Evolutionary conservation across 805 yeast genomes (phyloP), one percentile per base, ranked within the genome.

Genomic region (Nakazawaea populi): DNA sequence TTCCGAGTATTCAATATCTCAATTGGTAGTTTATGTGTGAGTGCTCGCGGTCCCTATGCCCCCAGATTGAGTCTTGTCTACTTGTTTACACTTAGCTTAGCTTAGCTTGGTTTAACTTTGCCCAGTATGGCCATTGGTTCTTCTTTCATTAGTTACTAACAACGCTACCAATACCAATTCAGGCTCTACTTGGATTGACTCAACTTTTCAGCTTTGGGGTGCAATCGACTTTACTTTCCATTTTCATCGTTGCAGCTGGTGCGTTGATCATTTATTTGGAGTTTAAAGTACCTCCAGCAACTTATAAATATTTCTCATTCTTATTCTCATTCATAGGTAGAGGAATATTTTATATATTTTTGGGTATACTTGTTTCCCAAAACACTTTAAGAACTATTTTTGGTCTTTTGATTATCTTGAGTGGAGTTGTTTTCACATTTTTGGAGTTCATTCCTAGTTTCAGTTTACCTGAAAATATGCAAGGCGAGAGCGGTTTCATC

Each of bases 381-480:
- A 76, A 82, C 48, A 64, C 76, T 35, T 67, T 87, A 54, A 75
- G 89, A 56, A 60, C 79, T 38, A 62, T 87, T 42, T 70, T 80
- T n/a, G 84, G 85, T 2, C 55, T 84, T 8, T 47, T 86, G 11
- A 70, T 87, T n/a, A 75, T 80, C 39, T 40, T 80, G 2, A 65
- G 82, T 28, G 96, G 96, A 31, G 61, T 80, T 27, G 77, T 67
- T 3, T 89, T 74, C 66, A 62, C 76, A 46, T 79, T 68, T 1
- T 74, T 89, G 60, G 94, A 89, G 66, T 84, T 85, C 47, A 66
- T 87, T 30, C 89, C 91, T 18, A 78, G 86, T 54, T 72, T 88
- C 41, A 83, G 87, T 48, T 85, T 90, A 31, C 97, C 96, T 18
- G 86, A 79, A 52, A 88, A 85, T 68, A 88, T 89, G 87, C 86